A percentile compares a stretch with the other conserved stretches of the same genome.
phyloP scores from a whole-genome alignment of 306 rosid genomes.

The Parietaria judaica region DNA sequence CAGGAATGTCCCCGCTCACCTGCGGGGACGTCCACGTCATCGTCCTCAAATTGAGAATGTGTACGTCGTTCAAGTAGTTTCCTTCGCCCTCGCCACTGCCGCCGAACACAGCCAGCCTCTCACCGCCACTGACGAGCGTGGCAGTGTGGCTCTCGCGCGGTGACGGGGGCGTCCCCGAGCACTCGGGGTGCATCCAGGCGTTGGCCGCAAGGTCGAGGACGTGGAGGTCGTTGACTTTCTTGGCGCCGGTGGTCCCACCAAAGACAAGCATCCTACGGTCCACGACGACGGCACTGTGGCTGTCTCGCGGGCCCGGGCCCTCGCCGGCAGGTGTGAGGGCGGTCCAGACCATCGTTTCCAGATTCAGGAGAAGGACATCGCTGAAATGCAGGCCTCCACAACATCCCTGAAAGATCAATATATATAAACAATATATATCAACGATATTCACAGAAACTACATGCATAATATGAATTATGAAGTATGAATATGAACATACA shows the following conservation, averaged over 20 bases:
- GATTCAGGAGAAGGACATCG: conserved; percentile 68
- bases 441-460: not conserved
- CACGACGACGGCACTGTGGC: conserved; percentile 70
- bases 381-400: conserved; percentile 88
- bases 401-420: conserved; percentile 60
- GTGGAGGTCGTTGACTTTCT: conserved; percentile 77
- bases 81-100: conserved; percentile 95
- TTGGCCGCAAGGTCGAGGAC: conserved; percentile 56
- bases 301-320: conserved; percentile 92
- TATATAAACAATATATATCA: conserved; percentile 13
- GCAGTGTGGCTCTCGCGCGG: conserved; percentile 93
- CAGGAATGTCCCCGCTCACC: conserved; percentile 69
- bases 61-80: conserved; percentile 79
- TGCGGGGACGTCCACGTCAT: conserved; percentile 72
- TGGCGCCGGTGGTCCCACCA: conserved; percentile 91
- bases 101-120: conserved; percentile 70
- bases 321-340: conserved; percentile 52
- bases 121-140: conserved; percentile 58
- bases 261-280: conserved; percentile 71
- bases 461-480: too few species aligned
- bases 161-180: conserved; percentile 68
- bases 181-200: conserved; percentile 65
- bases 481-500: too few species aligned
- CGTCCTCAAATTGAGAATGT: conserved; percentile 56
- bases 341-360: conserved; percentile 72